These are phyloP conservation scores for Fragosphaeria purpurea DNA, from an alignment of 2,329 filamentous ascomycete genomes.

Conservation along the genomic window DNA sequence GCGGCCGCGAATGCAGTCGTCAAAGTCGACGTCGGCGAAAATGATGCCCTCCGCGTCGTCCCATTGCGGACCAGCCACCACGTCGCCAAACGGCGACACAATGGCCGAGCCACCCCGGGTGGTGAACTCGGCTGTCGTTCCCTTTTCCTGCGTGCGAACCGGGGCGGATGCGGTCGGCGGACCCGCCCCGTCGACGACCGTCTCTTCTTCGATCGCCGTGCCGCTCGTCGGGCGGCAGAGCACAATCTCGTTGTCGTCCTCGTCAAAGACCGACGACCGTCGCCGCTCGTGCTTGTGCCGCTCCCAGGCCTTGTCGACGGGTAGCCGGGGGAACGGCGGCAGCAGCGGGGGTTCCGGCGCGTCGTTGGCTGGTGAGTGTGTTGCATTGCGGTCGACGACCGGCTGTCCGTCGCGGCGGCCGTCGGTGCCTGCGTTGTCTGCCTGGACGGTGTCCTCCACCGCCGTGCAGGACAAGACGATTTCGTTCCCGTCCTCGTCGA, in stretches of 20 bases:
- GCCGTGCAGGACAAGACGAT: conserved; percentile 25
- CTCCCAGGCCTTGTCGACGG: conserved; percentile 2
- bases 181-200: background rate
- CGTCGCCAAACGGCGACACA: conserved; percentile 67
- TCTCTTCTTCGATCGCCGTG: background rate
- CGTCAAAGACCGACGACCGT: conserved; percentile 16
- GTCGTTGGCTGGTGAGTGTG: background rate
- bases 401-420: too few species aligned
- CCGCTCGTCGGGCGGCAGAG: conserved; percentile 17
- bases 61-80: conserved; percentile 74
- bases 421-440: background rate
- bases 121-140: background rate
- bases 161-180: conserved; percentile 5
- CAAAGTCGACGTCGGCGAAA: conserved; percentile 69
- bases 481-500: conserved; percentile 41
- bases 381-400: too few species aligned
- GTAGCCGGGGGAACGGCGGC: conserved; percentile 2
- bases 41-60: conserved; percentile 62
- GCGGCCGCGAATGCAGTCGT: conserved; percentile 73
- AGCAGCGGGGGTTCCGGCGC: conserved; percentile 1
- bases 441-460: background rate
- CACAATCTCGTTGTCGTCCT: conserved; percentile 34
- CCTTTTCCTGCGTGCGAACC: background rate
- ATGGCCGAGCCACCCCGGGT: conserved; percentile 73
- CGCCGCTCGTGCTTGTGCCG: conserved; percentile 7